Conservation (phyloP, 345 rosid genomes). For the Rhizophora mangle region DNA sequence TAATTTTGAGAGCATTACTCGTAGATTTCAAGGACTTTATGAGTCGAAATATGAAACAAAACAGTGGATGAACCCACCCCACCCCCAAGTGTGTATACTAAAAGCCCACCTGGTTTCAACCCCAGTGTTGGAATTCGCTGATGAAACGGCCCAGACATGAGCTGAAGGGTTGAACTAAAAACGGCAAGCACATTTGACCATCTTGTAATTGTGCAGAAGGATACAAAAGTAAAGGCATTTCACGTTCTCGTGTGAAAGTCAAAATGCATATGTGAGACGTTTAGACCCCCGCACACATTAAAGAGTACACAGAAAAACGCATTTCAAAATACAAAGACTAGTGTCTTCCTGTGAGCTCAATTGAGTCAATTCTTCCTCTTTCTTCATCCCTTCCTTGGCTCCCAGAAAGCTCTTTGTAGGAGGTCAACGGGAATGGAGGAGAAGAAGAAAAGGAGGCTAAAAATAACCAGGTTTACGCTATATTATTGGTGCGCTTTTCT, state of each 20-base stretch:
- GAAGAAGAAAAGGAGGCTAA: not conserved
- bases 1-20: too few relatives aligned
- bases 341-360: not conserved
- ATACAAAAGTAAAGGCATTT: not conserved
- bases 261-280: constrained; percentile 16
- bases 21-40: too few relatives aligned
- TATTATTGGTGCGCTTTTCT: constrained; percentile 14
- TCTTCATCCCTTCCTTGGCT: constrained; percentile 5
- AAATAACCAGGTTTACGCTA: constrained; percentile 2
- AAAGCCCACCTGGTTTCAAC: too few relatives aligned
- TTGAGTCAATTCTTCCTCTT: not conserved
- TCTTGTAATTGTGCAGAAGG: too few relatives aligned
- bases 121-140: too few relatives aligned
- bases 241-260: constrained; percentile 26
- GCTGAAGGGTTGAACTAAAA: too few relatives aligned
- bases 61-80: too few relatives aligned
- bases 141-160: too few relatives aligned
- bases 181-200: too few relatives aligned
- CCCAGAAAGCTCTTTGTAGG: constrained; percentile 16
- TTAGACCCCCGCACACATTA: too few relatives aligned
- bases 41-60: too few relatives aligned
- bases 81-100: too few relatives aligned
- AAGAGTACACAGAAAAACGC: not conserved
- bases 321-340: not conserved
- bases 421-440: constrained; percentile 13